A percentile compares a stretch with the other conserved stretches of the same genome.
phyloP scores from a whole-genome alignment of 2,329 filamentous ascomycete species.

The Pezicula carpinea region DNA sequence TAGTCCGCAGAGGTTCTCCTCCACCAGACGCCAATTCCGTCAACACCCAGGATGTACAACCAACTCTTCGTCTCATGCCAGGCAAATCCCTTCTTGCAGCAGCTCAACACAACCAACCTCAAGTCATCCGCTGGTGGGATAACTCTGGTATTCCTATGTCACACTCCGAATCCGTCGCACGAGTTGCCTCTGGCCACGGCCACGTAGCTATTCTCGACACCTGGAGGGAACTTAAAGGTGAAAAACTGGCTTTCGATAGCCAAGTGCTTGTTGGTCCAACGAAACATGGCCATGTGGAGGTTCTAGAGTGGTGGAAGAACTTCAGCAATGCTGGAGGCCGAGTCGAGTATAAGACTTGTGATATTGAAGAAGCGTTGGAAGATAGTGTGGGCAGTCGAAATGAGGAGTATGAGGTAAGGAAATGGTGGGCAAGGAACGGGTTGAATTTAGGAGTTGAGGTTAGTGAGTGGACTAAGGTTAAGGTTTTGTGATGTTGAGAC shows the following conservation, averaged over 20 bases:
- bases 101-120: conserved; percentile 73
- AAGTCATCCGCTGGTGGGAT: conserved; percentile 85
- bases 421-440: conserved; percentile 81
- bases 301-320: conserved; percentile 88
- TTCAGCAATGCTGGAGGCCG: conserved; percentile 55
- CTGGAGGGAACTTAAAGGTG: conserved; percentile 72
- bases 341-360: conserved; percentile 91
- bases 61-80: conserved; percentile 60
- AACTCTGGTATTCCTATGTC: conserved; percentile 72
- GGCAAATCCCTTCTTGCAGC: conserved; percentile 82
- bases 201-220: conserved; percentile 79
- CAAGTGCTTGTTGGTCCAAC: conserved; percentile 84
- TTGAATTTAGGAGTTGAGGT: conserved; percentile 65
- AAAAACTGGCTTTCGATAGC: conserved; percentile 74
- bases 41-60: conserved; percentile 17
- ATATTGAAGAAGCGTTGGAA: conserved; percentile 91
- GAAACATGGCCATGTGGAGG: conserved; percentile 76
- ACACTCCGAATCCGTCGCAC: conserved; percentile 77
- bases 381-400: conserved; percentile 62
- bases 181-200: conserved; percentile 79
- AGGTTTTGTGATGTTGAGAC: conserved; percentile 29
- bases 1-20: conserved; percentile 18
- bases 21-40: conserved; percentile 9
- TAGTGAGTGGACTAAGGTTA: conserved; percentile 69
- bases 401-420: conserved; percentile 66